Base-by-base conservation (phyloP, 208 protist genomes). In the Leishmania gerbilli region DNA sequence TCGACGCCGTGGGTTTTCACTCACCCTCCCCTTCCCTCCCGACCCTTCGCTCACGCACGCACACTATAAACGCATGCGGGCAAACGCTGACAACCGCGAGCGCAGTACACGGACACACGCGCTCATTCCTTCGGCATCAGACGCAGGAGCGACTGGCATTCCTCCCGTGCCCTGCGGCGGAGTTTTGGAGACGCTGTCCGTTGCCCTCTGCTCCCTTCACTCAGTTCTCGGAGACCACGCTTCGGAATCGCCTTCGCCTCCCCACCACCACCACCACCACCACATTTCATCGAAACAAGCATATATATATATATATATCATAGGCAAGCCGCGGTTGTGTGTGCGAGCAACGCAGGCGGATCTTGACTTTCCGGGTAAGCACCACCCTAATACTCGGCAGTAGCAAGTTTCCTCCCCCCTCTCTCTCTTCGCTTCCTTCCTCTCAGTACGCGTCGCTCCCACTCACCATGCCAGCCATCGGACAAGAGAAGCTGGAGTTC, bases 401-500 rank as follows among this genome's bases (percentile, higher is more conserved):
- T 40, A 31, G n/a, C 13, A 6, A 67, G 60, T 24, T 11, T 34
- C 45, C 24, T 74, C 42, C 42, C 68, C 45, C 45, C 8, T 2
- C 40, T n/a, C 17, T 1, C 64, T 27, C 34, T 13, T 9, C 15
- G 3, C 31, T 17, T 76, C 37, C 27, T 64, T 6, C 37, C 53
- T 21, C 40, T 17, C 31, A 27, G 24, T 6, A 27, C 27, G 19
- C 37, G 49, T 42, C 45, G 11, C 31, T n/a, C 24, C 17, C 40
- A 21, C 8, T 74, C 69, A 74, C 17, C 77, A 95, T 92, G 88
- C 72, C 89, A 19, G 90, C 92, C 17, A 93, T 96, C 83, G 91
- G 90, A 47, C 92, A 96, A 72, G 90, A 90, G 65, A 90, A 92
- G 53, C 69, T 95, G 13, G 86, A 93, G 78, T 87, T 89, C 68